Base-by-base conservation (phyloP, 2,329 filamentous ascomycete species). In the Arthrobotrys iridis region DNA sequence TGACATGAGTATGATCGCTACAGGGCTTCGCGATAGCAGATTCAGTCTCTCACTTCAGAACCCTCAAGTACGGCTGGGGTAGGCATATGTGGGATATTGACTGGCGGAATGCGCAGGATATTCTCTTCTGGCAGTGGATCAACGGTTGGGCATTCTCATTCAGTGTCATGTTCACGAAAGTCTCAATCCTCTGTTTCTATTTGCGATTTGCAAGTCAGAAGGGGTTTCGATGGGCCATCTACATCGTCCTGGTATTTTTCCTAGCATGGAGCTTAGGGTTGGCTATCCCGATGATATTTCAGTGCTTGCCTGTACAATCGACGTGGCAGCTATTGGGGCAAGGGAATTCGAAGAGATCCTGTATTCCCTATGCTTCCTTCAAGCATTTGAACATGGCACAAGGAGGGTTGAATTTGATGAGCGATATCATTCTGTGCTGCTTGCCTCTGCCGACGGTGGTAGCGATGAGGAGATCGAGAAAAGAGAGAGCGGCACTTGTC, bases 41-140 rank as follows among this genome's bases (percentile, higher is more conserved):
- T 20, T 68, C 71, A 10, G 18, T 68, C 7, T 66, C 71, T 13
- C 71, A 75, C 40, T 68, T 63, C 40, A 58, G 64, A 59, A 52
- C 62, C 2, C 71, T 75, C 15, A 41, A 67, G 24, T 75, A 67
- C 15, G 71, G 71, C 5, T 75, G 71, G 71, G 71, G 71, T 7
- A 59, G 71, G 11, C 71, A 75, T 30, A 75, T 75, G 71, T 75
- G 71, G 71, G 71, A 75, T 28, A 50, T 75, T n/a, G 63, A 75
- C 58, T 75, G 71, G 71, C 45, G 62, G 15, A 41, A 43, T 3
- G 40, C 57, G 11, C 28, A 48, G n/a, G 28, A 68, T 24, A 60
- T 75, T 40, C 40, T 75, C 2, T 75, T 63, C 30, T 75, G 71
- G 71, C 71, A 75, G 26, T 75, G 71, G 71, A 37, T 75, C 37